Evolutionary conservation across 352 stramenopile species (phyloP).

Genomic region (Globisporangium middletonii): DNA sequence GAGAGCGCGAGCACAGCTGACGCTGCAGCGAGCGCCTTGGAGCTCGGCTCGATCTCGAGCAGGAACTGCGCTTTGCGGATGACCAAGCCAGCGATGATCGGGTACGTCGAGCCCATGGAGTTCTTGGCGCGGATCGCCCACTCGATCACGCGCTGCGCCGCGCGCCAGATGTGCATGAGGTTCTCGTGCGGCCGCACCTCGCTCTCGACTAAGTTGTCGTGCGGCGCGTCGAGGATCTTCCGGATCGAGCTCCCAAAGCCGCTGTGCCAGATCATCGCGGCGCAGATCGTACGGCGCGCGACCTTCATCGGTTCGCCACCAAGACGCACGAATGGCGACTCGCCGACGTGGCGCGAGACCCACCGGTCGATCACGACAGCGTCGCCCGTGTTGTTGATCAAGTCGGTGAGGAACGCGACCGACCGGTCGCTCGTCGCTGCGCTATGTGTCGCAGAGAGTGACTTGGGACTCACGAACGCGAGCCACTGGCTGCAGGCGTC

Average conservation of each 20-base stretch:
- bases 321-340: conserved; percentile 75
- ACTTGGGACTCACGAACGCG: conserved; percentile 54
- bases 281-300: conserved; percentile 77
- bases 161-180: conserved; percentile 88
- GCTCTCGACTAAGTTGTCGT: conserved; percentile 44
- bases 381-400: conserved; percentile 57
- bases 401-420: conserved; percentile 49
- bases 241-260: conserved; percentile 60
- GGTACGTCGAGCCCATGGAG: conserved; percentile 81
- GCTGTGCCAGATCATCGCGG: conserved; percentile 87
- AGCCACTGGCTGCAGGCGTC: conserved; percentile 52
- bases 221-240: conserved; percentile 33
- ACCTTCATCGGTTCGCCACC: conserved; percentile 84
- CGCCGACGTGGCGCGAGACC: conserved; percentile 77
- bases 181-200: conserved; percentile 82
- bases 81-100: conserved; percentile 67
- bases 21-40: conserved; percentile 59
- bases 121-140: conserved; percentile 88
- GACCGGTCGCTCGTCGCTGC: conserved; percentile 13
- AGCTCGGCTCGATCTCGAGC: conserved; percentile 71
- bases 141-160: conserved; percentile 82
- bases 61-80: conserved; percentile 85
- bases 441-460: conserved; percentile 23
- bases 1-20: conserved; percentile 57
- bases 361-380: conserved; percentile 61